Base-by-base conservation (phyloP, 352 stramenopile genomes). In the Phytophthora agathidicida region DNA sequence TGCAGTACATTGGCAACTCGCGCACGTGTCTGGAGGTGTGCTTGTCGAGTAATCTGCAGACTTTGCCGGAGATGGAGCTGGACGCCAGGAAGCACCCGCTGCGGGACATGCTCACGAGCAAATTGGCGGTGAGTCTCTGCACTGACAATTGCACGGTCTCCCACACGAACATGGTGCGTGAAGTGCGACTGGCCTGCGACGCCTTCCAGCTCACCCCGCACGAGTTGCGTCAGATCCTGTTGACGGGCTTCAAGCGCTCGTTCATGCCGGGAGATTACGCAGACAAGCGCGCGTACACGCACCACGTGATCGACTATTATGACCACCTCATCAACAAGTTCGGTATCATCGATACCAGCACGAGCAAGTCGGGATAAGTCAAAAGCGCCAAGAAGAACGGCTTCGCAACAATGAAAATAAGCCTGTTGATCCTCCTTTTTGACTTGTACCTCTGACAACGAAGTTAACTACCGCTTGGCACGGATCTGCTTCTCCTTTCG, bases 101-200 rank as follows among this genome's bases (percentile, higher is more conserved):
- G 35, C 79, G 78, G 7, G 60, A 86, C 19, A 96, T 97, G 87
- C 77, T 96, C 36, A 73, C 86, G 45, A 85, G 89, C 57, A 89
- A 90, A 51, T 64, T 96, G 38, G 82, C 86, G 0, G 86, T 96
- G 24, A 84, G 67, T 36, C 71, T 96, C 13, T 96, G 81, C 57
- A 96, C 88, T 9, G 88, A 96, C 72, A 96, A 96, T 59, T 90
- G 81, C 61, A 91, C 86, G 5, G 87, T 96, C 1, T 94, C 80
- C 35, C 79, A 94, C 58, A 96, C 88, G 27, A 74, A 91, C 65
- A 93, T 96, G 71, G 69, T 94, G 30, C 72, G 68, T 33, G 88
- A 96, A 50, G 74, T 96, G 57, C 85, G 77, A 11, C 71, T 96
- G 30, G 86, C 87, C 7, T 86, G 80, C 44, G 84, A 96, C 41